phyloP scores from a whole-genome alignment of 768 basidiomycete species.

The Phylloporus sp. region DNA sequence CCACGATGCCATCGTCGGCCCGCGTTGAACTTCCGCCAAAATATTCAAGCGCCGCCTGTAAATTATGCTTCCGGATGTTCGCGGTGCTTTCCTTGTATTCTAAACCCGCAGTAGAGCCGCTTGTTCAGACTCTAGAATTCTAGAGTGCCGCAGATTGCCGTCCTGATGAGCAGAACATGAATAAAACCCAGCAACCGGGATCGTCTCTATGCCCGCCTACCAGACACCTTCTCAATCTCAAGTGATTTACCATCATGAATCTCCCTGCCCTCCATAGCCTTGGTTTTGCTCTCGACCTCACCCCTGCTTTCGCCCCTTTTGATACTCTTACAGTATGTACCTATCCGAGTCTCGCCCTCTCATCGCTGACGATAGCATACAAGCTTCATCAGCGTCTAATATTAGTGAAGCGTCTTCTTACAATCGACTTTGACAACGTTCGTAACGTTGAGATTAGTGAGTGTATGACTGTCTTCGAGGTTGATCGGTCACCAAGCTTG shows the following conservation, averaged over 20 bases:
- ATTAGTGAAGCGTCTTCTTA: not conserved
- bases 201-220: not conserved
- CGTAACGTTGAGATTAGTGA: not conserved
- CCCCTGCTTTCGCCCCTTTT: conserved; percentile 1
- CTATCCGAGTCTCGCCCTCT: not conserved
- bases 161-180: not conserved
- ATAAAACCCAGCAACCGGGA: no score
- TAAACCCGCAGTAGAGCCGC: no score
- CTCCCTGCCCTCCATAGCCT: conserved; percentile 5
- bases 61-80: no score
- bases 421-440: not conserved
- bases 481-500: not conserved
- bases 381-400: not conserved
- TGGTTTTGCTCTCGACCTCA: conserved; percentile 4
- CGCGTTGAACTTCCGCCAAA: no score
- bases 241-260: not conserved
- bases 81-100: no score
- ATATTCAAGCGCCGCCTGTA: no score
- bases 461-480: not conserved
- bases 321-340: conserved; percentile 2
- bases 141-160: not conserved
- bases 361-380: not conserved
- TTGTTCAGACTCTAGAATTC: no score
- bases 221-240: not conserved
- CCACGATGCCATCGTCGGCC: no score